phyloP scores from a whole-genome alignment of 192 early-diverging fungal genomes.

The Gorgonomyces haynaldii region DNA sequence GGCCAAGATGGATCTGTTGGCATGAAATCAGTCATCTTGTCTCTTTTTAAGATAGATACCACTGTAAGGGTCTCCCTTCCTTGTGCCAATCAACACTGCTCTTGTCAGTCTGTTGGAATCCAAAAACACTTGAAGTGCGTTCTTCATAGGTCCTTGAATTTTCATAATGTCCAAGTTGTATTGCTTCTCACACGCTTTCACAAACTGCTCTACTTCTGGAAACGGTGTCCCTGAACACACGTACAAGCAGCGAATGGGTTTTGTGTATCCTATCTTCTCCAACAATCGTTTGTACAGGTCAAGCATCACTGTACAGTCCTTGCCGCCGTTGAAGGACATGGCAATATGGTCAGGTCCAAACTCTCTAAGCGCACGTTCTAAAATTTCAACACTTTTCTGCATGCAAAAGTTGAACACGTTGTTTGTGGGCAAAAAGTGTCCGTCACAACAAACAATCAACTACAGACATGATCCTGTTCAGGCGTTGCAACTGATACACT shows the following conservation, averaged over 20 bases:
- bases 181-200: conserved; percentile 44
- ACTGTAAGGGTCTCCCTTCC: conserved; percentile 36
- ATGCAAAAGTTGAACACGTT: too few species aligned
- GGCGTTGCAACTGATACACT: too few species aligned
- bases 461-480: too few species aligned
- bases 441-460: too few species aligned
- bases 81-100: conserved; percentile 72
- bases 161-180: conserved; percentile 59
- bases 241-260: conserved; percentile 40
- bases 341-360: too few species aligned
- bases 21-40: conserved; percentile 19
- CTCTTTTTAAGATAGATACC: too few species aligned
- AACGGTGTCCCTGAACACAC: conserved; percentile 70
- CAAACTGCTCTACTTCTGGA: conserved; percentile 78
- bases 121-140: conserved; percentile 63
- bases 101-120: conserved; percentile 35
- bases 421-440: too few species aligned
- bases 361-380: too few species aligned
- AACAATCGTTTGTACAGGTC: conserved; percentile 37
- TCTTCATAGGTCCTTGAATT: conserved; percentile 65
- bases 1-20: conserved; percentile 87
- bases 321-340: conserved; percentile 95
- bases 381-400: too few species aligned
- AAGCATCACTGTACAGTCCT: conserved; percentile 93
- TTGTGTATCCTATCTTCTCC: conserved; percentile 24